Evolutionary conservation across 768 basidiomycete species (phyloP), one percentile per base, ranked within the genome.

Genomic region (Neoboletus subvelutipes): DNA sequence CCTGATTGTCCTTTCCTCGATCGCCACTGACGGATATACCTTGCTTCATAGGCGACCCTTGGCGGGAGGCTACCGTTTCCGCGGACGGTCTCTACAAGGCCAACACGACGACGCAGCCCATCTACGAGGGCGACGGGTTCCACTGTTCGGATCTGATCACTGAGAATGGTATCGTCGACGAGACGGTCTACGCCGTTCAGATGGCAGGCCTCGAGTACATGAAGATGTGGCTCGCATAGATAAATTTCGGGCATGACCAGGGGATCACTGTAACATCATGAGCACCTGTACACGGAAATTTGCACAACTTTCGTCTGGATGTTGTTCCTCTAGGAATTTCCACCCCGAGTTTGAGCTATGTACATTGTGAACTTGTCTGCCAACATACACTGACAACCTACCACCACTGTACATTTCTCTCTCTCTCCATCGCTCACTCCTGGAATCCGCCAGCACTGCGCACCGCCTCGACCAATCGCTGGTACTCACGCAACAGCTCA

Each of bases 401-500:
- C 10, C 26, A 2, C 7, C 28, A 1, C 2, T 5, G 18, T 28
- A 28, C 45, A 10, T 20, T 34, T 3, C 9, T 9, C 6, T 12
- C 12, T n/a, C 31, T 20, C 17, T 15, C 11, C n/a, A 24, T 45
- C 17, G 9, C 13, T 55, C 29, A 68, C 24, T 68, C 68, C 22
- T 70, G 66, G 37, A 72, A 70, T 7, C 66, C 88, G 20, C 83
- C 85, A 50, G 80, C 72, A 22, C 74, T 77, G 28, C 81, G 74
- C 34, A 94, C 74, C 18, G 79, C 84, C 42, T 90, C 88, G 10
- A 85, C 94, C 50, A 97, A 68, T 43, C 88, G 76, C 60, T 83
- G 82, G 71, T 97, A 98, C 61, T 97, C 95, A 33, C 77, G 74
- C 67, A 98, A 74, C 42, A 99, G 76, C 61, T 88, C 84, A 1